phyloP scores from a whole-genome alignment of 768 basidiomycete genomes.

The Suillus subaureus region DNA sequence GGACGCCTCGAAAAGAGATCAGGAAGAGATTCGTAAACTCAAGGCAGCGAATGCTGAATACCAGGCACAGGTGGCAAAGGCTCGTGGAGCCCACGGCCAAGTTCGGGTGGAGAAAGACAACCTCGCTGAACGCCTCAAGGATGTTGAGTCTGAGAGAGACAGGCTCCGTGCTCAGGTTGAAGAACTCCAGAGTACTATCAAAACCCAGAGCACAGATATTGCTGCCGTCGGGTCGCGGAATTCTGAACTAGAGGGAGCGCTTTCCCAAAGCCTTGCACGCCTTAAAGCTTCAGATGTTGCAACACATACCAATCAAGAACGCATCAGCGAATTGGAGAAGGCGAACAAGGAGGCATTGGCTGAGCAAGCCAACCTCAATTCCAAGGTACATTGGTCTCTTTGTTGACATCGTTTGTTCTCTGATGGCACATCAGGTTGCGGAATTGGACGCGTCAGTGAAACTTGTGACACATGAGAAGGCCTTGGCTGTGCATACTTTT shows the following conservation, averaged over 20 bases:
- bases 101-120: conserved; percentile 83
- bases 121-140: conserved; percentile 59
- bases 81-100: conserved; percentile 76
- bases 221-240: conserved; percentile 52
- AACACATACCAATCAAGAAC: conserved; percentile 59
- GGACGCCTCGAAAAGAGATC: conserved; percentile 59
- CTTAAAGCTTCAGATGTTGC: conserved; percentile 74
- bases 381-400: conserved; percentile 50
- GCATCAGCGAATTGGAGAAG: conserved; percentile 64
- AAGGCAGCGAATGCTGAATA: conserved; percentile 59
- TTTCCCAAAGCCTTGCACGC: conserved; percentile 71
- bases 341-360: conserved; percentile 51
- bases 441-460: conserved; percentile 60
- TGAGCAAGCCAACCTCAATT: conserved; percentile 58
- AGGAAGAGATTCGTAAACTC: conserved; percentile 68
- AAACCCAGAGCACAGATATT: conserved; percentile 48
- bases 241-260: conserved; percentile 68
- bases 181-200: conserved; percentile 47
- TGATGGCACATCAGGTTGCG: conserved; percentile 48
- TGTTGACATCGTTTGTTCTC: conserved; percentile 1
- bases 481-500: conserved; percentile 53
- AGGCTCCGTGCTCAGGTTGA: conserved; percentile 55
- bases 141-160: conserved; percentile 68
- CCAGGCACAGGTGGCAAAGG: conserved; percentile 74
- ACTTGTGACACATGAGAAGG: conserved; percentile 64